Evolutionary conservation across 1,284 basidiomycete genomes (phyloP), one percentile per base, ranked within the genome.

Genomic region (Rhodotorula sp.): DNA sequence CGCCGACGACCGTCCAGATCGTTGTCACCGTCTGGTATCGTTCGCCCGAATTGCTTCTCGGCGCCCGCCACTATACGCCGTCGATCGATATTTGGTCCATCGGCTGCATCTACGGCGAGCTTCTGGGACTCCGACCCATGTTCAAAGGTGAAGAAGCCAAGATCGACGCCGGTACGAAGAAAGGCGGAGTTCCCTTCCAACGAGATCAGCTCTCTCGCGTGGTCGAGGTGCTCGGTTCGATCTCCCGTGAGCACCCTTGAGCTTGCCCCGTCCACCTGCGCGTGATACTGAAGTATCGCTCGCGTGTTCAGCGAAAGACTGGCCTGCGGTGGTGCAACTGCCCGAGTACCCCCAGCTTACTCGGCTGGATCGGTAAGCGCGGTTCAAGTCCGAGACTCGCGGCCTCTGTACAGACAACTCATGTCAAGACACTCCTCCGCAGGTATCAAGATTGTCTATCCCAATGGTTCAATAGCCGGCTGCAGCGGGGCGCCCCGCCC

Each of bases 21-120:
- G 97, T 99, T 49, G 97, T 99, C 3, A 99, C 97, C 0, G 98
- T 99, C 78, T 99, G 96, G 96, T 99, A 99, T 79, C 90, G 96
- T 60, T 93, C 94, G 3, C 96, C 96, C 0, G 96, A 99, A 81
- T 87, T 98, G 4, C 86, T 98, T 15, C 86, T 98, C 80, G 96
- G 96, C 20, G 92, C 95, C 3, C 91, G 94, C 72, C 96, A 99
- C 81, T 99, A 99, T 81, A 95, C 95, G 67, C 93, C 93, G 72
- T 92, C 94, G 2, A 90, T 99, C 58, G 93, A 97, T 79, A 89
- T 92, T 69, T 97, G 96, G 96, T 93, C 95, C 8, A 89, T 97
- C 4, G 96, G 95, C 0, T 99, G 96, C 80, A 97, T 99, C 67
- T 90, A 96, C 83, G 97, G 95, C 4, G 97, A 99, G 81, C 84